Evolutionary conservation across 768 basidiomycete genomes (phyloP).

Genomic region (Serendipita sp.): DNA sequence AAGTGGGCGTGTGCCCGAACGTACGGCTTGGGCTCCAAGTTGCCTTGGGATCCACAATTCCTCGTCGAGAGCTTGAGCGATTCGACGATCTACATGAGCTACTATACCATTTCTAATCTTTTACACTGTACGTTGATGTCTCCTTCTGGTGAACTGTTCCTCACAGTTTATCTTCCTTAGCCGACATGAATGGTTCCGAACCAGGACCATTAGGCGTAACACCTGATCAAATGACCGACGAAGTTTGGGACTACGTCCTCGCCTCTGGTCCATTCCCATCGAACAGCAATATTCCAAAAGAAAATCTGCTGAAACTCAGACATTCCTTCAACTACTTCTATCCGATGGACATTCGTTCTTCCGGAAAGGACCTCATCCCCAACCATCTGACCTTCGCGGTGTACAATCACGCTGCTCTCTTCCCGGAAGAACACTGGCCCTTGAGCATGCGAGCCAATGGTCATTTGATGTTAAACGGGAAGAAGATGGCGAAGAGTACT

Average conservation of each 20-base stretch:
- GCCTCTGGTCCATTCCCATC: conserved; percentile 61
- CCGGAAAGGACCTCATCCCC: conserved; percentile 90
- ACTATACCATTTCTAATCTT: conserved; percentile 87
- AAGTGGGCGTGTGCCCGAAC: conserved; percentile 99
- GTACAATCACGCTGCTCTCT: conserved; percentile 91
- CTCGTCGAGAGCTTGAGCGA: conserved; percentile 94
- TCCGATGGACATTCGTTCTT: conserved; percentile 94
- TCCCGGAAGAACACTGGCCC: conserved; percentile 77
- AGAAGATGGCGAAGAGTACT: conserved; percentile 97
- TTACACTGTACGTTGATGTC: conserved; percentile 53
- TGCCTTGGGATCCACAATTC: conserved; percentile 96
- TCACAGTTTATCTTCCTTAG: conserved; percentile 25
- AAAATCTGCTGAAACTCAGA: conserved; percentile 71
- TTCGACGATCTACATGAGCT: conserved; percentile 97
- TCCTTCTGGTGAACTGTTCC: conserved; percentile 2
- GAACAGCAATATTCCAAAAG: conserved; percentile 44
- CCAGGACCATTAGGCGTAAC: conserved; percentile 74
- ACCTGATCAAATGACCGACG: conserved; percentile 90
- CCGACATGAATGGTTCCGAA: conserved; percentile 59
- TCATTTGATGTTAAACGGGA: conserved; percentile 90
- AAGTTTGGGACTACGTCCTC: conserved; percentile 92
- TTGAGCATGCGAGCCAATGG: conserved; percentile 87
- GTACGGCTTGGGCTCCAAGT: conserved; percentile 84
- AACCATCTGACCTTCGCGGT: conserved; percentile 90
- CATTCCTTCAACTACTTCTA: conserved; percentile 95